These are phyloP conservation scores for Plicaturopsis crispa DNA, from an alignment of 768 basidiomycete genomes.

Conservation along the genomic window DNA sequence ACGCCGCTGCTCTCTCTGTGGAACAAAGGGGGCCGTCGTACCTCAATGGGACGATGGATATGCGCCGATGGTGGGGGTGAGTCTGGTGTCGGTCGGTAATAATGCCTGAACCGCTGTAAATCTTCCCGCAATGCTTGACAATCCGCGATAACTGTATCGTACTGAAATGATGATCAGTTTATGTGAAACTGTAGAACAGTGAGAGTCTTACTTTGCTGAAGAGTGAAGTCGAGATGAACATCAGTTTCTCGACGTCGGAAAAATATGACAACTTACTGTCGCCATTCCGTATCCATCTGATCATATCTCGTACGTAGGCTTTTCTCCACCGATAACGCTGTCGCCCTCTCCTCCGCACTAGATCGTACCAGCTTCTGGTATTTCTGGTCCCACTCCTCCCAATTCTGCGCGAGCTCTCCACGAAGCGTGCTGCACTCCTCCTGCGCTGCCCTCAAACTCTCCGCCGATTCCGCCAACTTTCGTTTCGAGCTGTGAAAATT, in stretches of 20 bases:
- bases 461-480: conserved; percentile 10
- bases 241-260: background rate
- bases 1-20: too few species aligned
- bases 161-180: background rate
- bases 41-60: background rate
- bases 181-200: too few species aligned
- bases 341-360: conserved; percentile 24
- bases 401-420: conserved; percentile 22
- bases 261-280: background rate
- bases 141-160: background rate
- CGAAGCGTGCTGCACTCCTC: conserved; percentile 24
- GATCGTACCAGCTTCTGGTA: conserved; percentile 20
- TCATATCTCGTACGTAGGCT: conserved; percentile 23
- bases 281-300: conserved; percentile 17
- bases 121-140: background rate
- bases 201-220: background rate
- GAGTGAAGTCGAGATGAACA: background rate
- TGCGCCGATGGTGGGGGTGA: too few species aligned
- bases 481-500: background rate
- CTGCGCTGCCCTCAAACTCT: conserved; percentile 31
- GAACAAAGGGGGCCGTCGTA: background rate
- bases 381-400: conserved; percentile 21
- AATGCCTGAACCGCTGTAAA: background rate
- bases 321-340: conserved; percentile 26
- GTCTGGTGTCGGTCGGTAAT: background rate